phyloP scores from a whole-genome alignment of 371 early-diverging fungal genomes.

The Batrachochytrium dendrobatidis region DNA sequence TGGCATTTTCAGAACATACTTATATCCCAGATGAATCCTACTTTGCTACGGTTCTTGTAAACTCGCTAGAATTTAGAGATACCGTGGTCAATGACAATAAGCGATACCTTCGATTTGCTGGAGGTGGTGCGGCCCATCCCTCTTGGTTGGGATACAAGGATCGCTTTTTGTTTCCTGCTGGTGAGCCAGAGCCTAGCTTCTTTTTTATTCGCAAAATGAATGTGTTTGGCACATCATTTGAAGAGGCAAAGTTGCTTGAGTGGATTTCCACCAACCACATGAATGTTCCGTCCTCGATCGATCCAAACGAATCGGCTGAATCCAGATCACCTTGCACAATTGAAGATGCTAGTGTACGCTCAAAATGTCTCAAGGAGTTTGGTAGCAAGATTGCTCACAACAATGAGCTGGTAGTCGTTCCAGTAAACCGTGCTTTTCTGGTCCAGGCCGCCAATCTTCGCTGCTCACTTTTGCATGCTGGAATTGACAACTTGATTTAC shows the following conservation, averaged over 20 bases:
- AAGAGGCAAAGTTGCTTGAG: conserved; percentile 15
- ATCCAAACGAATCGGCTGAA: too few relatives aligned
- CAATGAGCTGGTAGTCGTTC: conserved; percentile 10
- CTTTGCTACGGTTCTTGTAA: conserved; percentile 28
- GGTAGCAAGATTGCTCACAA: conserved; percentile 4
- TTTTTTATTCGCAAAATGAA: conserved; percentile 32
- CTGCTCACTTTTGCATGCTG: conserved; percentile 6
- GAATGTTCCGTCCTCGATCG: not conserved
- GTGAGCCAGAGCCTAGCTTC: conserved; percentile 10
- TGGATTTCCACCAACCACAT: conserved; percentile 25
- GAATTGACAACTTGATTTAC: conserved; percentile 6
- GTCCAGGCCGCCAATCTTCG: conserved; percentile 4
- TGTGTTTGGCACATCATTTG: not conserved
- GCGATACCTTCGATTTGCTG: conserved; percentile 26
- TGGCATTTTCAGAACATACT: conserved; percentile 32
- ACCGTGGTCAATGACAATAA: conserved; percentile 17
- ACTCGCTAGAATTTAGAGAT: conserved; percentile 2
- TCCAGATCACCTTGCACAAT: not conserved
- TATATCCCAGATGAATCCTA: conserved; percentile 35
- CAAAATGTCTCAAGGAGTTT: conserved; percentile 6
- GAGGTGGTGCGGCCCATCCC: conserved; percentile 20
- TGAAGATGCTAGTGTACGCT: conserved; percentile 5
- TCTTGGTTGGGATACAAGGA: conserved; percentile 19
- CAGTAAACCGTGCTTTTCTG: conserved; percentile 10
- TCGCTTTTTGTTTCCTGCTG: conserved; percentile 15